Evolutionary conservation across 306 rosid species (phyloP).

Genomic region (Vigna radiata): DNA sequence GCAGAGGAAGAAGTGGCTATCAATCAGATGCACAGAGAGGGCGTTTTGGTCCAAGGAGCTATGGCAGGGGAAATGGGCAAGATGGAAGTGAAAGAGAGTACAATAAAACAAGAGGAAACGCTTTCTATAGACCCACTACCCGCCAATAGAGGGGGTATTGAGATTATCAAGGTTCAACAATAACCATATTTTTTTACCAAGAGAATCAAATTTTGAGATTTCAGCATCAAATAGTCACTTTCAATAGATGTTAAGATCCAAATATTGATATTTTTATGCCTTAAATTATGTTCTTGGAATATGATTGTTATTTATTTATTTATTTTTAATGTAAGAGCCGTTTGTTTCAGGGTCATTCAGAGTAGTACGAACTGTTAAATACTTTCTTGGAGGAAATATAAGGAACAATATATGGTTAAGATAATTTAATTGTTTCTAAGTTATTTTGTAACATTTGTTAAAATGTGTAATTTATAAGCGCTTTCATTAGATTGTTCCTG

Average conservation of each 20-base stretch:
- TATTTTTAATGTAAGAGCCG: conserved; percentile 27
- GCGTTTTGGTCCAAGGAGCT: conserved; percentile 57
- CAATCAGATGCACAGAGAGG: conserved; percentile 63
- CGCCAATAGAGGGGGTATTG: conserved; percentile 60
- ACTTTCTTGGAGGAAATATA: no score
- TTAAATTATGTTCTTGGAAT: conserved; percentile 32
- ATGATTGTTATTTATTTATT: conserved; percentile 24
- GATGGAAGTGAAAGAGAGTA: conserved; percentile 64
- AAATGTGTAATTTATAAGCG: no score
- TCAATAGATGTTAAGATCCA: conserved; percentile 42
- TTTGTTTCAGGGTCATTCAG: no score
- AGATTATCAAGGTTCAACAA: conserved; percentile 53
- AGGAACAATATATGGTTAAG: no score
- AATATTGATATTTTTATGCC: conserved; percentile 40
- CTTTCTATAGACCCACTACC: conserved; percentile 62
- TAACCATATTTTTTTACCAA: conserved; percentile 37
- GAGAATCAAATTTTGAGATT: conserved; percentile 38
- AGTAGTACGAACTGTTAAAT: no score
- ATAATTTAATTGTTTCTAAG: no score
- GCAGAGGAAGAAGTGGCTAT: conserved; percentile 72
- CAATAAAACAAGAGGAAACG: conserved; percentile 62
- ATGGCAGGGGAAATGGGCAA: conserved; percentile 56
- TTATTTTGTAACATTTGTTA: no score
- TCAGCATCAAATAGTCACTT: conserved; percentile 24
- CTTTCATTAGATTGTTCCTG: no score